These are phyloP conservation scores for Xylariaceae sp. DNA, from an alignment of 2,329 filamentous ascomycete genomes.

Conservation along the genomic window DNA sequence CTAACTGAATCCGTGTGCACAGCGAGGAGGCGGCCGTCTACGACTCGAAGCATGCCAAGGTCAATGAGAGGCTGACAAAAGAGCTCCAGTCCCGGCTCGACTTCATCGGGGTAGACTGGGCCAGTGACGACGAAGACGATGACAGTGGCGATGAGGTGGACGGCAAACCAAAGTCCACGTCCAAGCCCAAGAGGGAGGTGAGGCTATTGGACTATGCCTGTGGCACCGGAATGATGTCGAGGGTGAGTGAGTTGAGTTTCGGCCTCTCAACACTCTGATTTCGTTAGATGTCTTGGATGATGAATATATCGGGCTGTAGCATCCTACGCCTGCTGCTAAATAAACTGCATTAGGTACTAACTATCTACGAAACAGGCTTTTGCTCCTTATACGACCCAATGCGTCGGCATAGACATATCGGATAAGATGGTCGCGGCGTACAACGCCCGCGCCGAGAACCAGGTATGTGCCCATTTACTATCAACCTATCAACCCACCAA, in stretches of 20 bases:
- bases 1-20: neutral
- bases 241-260: conserved; percentile 48
- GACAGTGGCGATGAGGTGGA: conserved; percentile 24
- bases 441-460: conserved; percentile 61
- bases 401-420: conserved; percentile 71
- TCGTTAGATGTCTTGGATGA: too few species aligned
- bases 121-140: conserved; percentile 41
- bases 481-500: neutral
- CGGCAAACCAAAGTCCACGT: conserved; percentile 7
- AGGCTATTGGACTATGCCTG: conserved; percentile 76
- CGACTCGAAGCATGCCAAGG: conserved; percentile 58
- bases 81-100: conserved; percentile 55
- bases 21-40: conserved; percentile 59
- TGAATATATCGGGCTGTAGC: too few species aligned
- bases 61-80: conserved; percentile 55
- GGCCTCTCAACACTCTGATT: too few species aligned
- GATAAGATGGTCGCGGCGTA: conserved; percentile 70
- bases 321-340: neutral
- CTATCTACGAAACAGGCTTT: too few species aligned
- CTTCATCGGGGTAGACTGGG: conserved; percentile 66
- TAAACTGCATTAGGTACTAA: too few species aligned
- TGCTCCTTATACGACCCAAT: conserved; percentile 63
- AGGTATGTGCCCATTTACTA: conserved; percentile 41
- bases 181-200: conserved; percentile 39
- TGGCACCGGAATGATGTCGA: conserved; percentile 68